Evolutionary conservation across 768 basidiomycete genomes (phyloP).

Genomic region (Daedaleopsis nitida): DNA sequence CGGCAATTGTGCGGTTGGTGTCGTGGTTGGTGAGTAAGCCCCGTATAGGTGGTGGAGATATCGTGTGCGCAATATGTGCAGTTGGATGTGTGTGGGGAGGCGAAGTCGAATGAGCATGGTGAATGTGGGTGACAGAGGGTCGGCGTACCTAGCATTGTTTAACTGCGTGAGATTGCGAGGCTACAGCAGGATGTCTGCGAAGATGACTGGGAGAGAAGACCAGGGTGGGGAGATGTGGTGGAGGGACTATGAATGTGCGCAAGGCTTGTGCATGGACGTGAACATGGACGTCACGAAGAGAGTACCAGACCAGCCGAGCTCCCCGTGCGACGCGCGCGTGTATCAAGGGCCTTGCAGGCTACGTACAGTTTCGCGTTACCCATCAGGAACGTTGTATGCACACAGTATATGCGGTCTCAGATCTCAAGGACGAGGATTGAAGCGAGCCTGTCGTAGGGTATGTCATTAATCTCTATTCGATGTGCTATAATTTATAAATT

Average conservation of each 20-base stretch:
- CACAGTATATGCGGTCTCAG: background rate
- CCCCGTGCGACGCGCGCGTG: slow-evolving; percentile 10
- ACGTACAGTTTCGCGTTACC: too few relatives aligned
- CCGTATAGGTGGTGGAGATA: background rate
- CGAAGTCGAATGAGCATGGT: background rate
- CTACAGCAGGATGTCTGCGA: background rate
- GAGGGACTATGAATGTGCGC: background rate
- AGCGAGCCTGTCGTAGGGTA: slow-evolving; percentile 1
- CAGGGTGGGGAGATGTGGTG: background rate
- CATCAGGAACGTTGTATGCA: background rate
- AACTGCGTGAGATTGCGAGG: background rate
- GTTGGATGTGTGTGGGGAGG: background rate
- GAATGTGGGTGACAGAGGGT: background rate
- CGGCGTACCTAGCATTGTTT: slow-evolving; percentile 15
- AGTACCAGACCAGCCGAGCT: background rate
- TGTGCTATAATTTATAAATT: background rate
- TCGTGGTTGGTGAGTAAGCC: too few relatives aligned
- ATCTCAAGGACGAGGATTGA: background rate
- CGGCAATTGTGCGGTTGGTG: too few relatives aligned
- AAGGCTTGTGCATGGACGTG: slow-evolving; percentile 1
- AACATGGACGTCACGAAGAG: slow-evolving; percentile 3
- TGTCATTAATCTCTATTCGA: slow-evolving; percentile 13
- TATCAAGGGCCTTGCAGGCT: background rate
- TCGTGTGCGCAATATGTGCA: background rate
- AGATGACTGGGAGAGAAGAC: background rate